Evolutionary conservation across 2,329 filamentous ascomycete genomes (phyloP).

Genomic region (Aulographum hederae): DNA sequence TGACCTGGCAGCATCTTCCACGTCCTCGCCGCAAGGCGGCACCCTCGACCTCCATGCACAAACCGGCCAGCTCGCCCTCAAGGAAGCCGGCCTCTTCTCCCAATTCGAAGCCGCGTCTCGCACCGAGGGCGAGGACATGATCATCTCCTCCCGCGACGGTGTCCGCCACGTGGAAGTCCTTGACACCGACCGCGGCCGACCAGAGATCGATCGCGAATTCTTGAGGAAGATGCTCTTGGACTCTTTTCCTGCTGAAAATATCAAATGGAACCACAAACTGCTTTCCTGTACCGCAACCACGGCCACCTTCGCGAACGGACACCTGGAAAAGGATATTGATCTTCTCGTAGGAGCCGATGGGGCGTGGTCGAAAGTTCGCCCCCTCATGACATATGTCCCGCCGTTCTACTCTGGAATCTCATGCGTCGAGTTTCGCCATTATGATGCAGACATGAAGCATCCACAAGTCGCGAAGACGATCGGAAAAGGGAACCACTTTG

Average conservation of each 20-base stretch:
- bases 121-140: constrained; percentile 9
- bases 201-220: constrained; percentile 23
- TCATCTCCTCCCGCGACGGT: constrained; percentile 8
- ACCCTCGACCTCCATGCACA: constrained; percentile 13
- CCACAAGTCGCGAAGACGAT: constrained; percentile 26
- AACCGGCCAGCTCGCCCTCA: constrained; percentile 12
- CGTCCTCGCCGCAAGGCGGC: constrained; percentile 8
- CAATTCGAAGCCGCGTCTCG: constrained; percentile 11
- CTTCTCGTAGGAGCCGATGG: constrained; percentile 31
- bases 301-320: constrained; percentile 14
- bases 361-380: constrained; percentile 23
- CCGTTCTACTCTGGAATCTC: constrained; percentile 30
- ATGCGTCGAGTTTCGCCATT: constrained; percentile 23
- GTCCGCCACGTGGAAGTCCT: constrained; percentile 5
- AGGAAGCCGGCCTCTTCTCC: constrained; percentile 12
- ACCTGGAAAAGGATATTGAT: constrained; percentile 17
- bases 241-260: constrained; percentile 14
- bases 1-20: constrained; percentile 10
- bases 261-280: constrained; percentile 16
- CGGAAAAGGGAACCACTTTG: constrained; percentile 30
- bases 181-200: constrained; percentile 9
- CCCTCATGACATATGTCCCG: constrained; percentile 13
- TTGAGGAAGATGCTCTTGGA: constrained; percentile 19
- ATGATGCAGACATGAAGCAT: constrained; percentile 21
- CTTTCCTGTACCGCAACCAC: constrained; percentile 6